Evolutionary conservation across 371 early-diverging fungal genomes (phyloP), one percentile per base, ranked within the genome.

Genomic region (Sporodiniella umbellata): DNA sequence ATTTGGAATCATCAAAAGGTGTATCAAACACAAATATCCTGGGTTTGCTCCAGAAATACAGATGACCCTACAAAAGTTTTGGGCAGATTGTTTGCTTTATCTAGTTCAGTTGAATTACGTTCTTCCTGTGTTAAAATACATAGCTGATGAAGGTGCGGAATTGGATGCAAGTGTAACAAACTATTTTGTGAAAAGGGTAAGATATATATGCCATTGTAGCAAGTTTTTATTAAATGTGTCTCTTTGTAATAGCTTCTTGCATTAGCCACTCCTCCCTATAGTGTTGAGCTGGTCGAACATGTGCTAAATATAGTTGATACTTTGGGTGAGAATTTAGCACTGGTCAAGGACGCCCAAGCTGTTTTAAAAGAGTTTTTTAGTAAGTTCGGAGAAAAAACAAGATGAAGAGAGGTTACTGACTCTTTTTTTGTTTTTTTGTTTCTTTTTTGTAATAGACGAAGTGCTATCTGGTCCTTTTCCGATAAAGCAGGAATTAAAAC

Each of bases 41-140:
- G 70, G 64, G 8, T 68, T 82, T 56, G 79, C 76, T 22, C 83
- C 80, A n/a, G 83, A 82, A 33, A 73, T 75, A 40, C 65, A 75
- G 62, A 72, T 80, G 66, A 60, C 72, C 6, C 67, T 86, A 38
- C 83, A 85, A 60, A 80, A 77, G 51, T 70, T 76, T 28, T 78
- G 84, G 58, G 63, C 86, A 19, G 82, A 85, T 46, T 79, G 83
- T 30, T 72, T 88, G 66, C 70, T 86, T 7, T 77, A 79, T 44
- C 53, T 88, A 28, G 81, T 80, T 43, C 79, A 83, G 42, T 58
- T 86, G 23, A 68, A 80, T 53, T 86, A 79, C 55, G 75, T 70
- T 1, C 51, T 73, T 25, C 86, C 86, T 1, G 79, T 84, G 3
- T 53, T 86, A 6, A 70, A 79, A 31, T 86, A 75, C 44, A 70